Evolutionary conservation across 2,329 filamentous ascomycete genomes (phyloP).

Genomic region (Pseudocercospora fijiensis): DNA sequence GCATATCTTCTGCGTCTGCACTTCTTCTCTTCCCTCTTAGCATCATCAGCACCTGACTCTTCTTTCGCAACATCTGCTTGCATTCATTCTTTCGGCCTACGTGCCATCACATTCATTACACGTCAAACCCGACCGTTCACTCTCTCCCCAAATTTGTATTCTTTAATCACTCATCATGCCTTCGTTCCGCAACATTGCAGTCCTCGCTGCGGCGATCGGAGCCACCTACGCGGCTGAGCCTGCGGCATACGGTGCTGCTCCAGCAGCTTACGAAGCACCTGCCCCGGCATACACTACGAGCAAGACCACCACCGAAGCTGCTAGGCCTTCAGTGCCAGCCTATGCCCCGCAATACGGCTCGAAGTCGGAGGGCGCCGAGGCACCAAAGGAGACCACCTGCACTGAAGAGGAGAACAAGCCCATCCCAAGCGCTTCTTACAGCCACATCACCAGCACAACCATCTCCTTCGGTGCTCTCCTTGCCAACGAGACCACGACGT

Average conservation of each 20-base stretch:
- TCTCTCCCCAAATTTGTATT: constrained; percentile 5
- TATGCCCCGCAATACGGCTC: constrained; percentile 4
- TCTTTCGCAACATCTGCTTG: constrained; percentile 2
- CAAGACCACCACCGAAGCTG: neutral
- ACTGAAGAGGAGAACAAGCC: constrained; percentile 7
- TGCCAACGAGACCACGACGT: constrained; percentile 6
- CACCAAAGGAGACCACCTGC: neutral
- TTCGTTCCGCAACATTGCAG: constrained; percentile 8
- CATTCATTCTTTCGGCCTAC: constrained; percentile 3
- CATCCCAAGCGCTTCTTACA: neutral
- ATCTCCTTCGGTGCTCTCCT: constrained; percentile 5
- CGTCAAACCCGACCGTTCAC: constrained; percentile 1
- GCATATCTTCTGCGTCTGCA: neutral
- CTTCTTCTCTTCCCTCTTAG: neutral
- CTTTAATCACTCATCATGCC: constrained; percentile 10
- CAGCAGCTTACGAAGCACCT: neutral
- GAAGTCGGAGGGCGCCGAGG: neutral
- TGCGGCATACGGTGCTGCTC: constrained; percentile 6
- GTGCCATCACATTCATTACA: constrained; percentile 11
- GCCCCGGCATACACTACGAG: neutral
- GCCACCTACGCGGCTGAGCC: constrained; percentile 8
- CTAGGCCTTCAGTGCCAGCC: neutral
- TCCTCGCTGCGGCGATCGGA: constrained; percentile 5
- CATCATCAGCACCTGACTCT: constrained; percentile 1
- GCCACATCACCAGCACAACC: constrained; percentile 4